Conservation (phyloP, 192 early-diverging fungal genomes). For the Entomortierella parvispora region DNA sequence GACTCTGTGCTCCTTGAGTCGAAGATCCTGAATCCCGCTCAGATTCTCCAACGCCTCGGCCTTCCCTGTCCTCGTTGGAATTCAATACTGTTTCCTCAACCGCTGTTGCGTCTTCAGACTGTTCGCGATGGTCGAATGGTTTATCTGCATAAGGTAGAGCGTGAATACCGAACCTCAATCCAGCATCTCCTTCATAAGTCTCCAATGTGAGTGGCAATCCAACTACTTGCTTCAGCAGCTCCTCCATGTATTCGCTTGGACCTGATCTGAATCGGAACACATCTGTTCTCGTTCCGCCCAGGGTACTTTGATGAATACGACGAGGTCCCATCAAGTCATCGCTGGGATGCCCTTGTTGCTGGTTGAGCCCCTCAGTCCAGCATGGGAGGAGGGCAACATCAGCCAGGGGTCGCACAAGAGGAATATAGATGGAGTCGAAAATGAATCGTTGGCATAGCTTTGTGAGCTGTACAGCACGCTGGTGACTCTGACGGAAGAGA, state of each 20-base stretch:
- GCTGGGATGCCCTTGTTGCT: conserved; percentile 8
- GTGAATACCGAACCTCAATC: conserved; percentile 46
- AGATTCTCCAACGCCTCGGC: conserved; percentile 27
- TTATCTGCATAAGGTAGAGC: conserved; percentile 33
- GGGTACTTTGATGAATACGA: conserved; percentile 55
- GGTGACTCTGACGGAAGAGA: conserved; percentile 39
- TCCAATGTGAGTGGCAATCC: conserved; percentile 80
- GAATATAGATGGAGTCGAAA: conserved; percentile 66
- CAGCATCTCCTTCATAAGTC: conserved; percentile 70
- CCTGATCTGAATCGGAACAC: conserved; percentile 70
- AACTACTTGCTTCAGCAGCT: conserved; percentile 73
- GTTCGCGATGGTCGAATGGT: conserved; percentile 12
- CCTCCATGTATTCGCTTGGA: conserved; percentile 74
- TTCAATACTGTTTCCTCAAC: conserved; percentile 60
- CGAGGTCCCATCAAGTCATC: conserved; percentile 27
- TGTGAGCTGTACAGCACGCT: conserved; percentile 51
- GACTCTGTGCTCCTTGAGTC: conserved; percentile 12
- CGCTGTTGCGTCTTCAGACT: conserved; percentile 62
- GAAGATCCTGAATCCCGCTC: not conserved
- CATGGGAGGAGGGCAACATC: conserved; percentile 51
- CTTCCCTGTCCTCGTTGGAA: conserved; percentile 50
- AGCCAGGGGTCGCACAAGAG: conserved; percentile 58
- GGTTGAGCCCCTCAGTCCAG: conserved; percentile 55
- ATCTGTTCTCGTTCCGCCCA: conserved; percentile 44
- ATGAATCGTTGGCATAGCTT: conserved; percentile 61